Evolutionary conservation across 139 green algal genomes (phyloP).

Genomic region (Haematococcus sp.): DNA sequence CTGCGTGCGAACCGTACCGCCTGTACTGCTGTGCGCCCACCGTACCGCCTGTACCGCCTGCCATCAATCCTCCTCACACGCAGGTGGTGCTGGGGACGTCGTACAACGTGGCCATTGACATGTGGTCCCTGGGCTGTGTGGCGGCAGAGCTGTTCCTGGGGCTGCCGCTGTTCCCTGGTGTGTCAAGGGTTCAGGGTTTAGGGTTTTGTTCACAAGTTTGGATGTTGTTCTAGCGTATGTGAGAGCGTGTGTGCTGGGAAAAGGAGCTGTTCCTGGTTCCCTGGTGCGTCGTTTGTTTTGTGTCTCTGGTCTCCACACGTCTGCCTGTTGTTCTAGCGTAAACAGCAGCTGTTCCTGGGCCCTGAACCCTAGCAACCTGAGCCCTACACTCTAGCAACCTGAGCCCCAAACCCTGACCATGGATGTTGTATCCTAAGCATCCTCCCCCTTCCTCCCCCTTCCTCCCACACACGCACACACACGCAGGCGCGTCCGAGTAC

Average conservation of each 20-base stretch:
- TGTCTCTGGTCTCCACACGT: neutral
- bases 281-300: neutral
- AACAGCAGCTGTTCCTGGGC: neutral
- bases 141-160: slow-evolving; percentile 91
- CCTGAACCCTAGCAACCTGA: neutral
- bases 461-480: no score
- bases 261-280: neutral
- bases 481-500: slow-evolving; percentile 82
- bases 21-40: no score
- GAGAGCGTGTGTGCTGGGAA: neutral
- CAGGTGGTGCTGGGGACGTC: slow-evolving; percentile 79
- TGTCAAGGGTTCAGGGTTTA: neutral
- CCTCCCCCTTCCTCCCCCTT: no score
- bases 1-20: no score
- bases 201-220: neutral
- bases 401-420: no score
- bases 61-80: no score
- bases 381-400: no score
- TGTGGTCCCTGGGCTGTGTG: slow-evolving; percentile 96
- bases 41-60: no score
- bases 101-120: slow-evolving; percentile 91
- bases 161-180: slow-evolving; percentile 91
- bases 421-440: no score
- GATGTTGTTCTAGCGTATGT: neutral
- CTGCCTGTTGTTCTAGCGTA: neutral